A percentile compares a stretch with the other conserved stretches of the same genome.
Evolutionary conservation across 139 green algal genomes (phyloP).

Genomic region (Picochlorum sp.): DNA sequence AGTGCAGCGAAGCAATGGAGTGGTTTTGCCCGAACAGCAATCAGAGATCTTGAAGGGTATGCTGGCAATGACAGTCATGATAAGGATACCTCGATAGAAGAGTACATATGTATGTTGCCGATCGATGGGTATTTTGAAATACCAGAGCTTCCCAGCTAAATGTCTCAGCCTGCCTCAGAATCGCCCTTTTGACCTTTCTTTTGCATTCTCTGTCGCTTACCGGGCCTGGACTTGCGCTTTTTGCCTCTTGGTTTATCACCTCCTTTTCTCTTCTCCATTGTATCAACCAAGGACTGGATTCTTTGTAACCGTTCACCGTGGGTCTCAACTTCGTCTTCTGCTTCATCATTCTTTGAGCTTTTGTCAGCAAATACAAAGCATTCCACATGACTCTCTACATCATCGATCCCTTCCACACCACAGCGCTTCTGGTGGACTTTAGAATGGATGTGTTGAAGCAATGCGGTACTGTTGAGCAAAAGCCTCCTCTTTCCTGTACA

Average conservation of each 20-base stretch:
- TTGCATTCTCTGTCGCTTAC: background rate
- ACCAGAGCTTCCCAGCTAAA: background rate
- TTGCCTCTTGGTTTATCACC: background rate
- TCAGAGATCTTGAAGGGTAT: slow-evolving; percentile 22
- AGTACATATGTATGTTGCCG: background rate
- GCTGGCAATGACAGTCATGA: background rate
- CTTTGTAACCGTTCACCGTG: background rate
- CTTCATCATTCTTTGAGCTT: background rate
- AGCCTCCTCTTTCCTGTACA: slow-evolving; percentile 18
- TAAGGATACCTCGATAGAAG: background rate
- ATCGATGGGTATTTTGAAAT: slow-evolving; percentile 1
- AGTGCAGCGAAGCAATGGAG: slow-evolving; percentile 62
- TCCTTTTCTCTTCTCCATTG: background rate
- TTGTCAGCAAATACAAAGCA: background rate
- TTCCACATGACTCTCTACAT: background rate
- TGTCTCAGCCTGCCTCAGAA: background rate
- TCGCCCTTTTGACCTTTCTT: background rate
- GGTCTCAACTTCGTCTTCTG: background rate
- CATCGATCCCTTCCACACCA: background rate
- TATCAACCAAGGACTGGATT: background rate
- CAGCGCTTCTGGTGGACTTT: slow-evolving; percentile 7
- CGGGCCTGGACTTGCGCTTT: background rate
- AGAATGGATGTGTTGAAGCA: slow-evolving; percentile 18
- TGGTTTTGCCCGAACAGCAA: slow-evolving; percentile 44
- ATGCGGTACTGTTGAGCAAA: slow-evolving; percentile 21